Conservation (phyloP, 1,139 yeast genomes). For the Blastobotrys petasosporus region DNA sequence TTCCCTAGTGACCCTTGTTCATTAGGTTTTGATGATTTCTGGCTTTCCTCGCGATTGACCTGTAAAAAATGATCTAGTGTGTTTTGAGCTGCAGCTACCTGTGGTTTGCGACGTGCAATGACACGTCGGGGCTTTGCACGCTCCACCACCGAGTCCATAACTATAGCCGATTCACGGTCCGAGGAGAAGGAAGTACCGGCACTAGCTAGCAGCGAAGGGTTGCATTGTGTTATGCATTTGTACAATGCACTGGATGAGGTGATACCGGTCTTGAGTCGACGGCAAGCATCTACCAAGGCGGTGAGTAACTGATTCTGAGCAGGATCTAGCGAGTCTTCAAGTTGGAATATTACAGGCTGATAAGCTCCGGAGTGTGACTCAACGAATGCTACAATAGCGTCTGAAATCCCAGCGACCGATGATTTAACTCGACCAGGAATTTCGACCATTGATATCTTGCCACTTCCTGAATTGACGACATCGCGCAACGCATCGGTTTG, state of each 20-base stretch:
- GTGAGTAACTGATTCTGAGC: conserved; percentile 1
- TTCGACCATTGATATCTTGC: conserved; percentile 10
- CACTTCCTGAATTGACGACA: conserved; percentile 24
- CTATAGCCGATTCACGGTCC: too few relatives aligned
- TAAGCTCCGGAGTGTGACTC: background rate
- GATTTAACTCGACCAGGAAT: background rate
- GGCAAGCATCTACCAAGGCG: conserved; percentile 17
- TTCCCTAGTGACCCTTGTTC: too few relatives aligned
- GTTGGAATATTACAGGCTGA: conserved; percentile 5
- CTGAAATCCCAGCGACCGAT: conserved; percentile 3
- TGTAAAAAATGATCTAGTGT: too few relatives aligned
- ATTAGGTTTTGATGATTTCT: too few relatives aligned
- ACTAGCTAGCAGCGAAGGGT: background rate
- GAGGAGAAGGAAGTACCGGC: too few relatives aligned
- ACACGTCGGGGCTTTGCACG: too few relatives aligned
- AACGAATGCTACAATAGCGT: conserved; percentile 12
- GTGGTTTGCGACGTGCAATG: too few relatives aligned
- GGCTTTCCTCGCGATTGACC: too few relatives aligned
- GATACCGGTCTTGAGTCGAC: conserved; percentile 11
- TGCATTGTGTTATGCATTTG: conserved; percentile 3
- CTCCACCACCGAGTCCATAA: too few relatives aligned
- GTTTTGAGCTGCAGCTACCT: too few relatives aligned
- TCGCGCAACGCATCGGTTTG: conserved; percentile 21
- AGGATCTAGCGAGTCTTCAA: background rate
- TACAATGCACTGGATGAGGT: conserved; percentile 4